Base-by-base conservation (phyloP, 768 basidiomycete genomes). In the Solioccasus polychromus region DNA sequence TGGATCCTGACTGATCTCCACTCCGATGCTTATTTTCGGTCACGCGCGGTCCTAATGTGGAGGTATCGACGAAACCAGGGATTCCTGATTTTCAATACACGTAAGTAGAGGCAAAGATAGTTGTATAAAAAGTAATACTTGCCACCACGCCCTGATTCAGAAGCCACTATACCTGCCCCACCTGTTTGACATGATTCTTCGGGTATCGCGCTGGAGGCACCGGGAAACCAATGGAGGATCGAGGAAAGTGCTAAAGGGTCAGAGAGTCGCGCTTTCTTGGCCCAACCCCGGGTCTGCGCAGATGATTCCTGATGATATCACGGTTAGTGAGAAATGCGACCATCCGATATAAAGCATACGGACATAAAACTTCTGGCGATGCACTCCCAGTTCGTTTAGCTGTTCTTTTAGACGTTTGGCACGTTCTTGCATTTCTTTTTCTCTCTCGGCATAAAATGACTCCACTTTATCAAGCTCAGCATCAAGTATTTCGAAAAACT, bases 391-490 rank as follows among this genome's bases (percentile, higher is more conserved):
- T 56, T 91, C 88, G 5, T 76, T 65, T 17, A 94, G 73, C 57
- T 95, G 92, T 28, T 74, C 71, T 45, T 78, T 75, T 8, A 97
- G 67, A 23, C 64, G 44, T 23, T 68, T 56, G 14, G 72, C 71
- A 17, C 73, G 74, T 3, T 59, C 59, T 3, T 65, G 67, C 78
- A 78, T 83, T 66, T 77, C 81, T 41, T 72, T 72, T 67, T 83
- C 92, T 20, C 82, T 75, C 19, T 79, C 80, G 3, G 75, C 57
- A 61, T 89, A 98, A 65, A 98, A 97, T 0, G 69, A 66, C 49
- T 92, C 89, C 4, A 96, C 81, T 61, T 94, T 95, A 12, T 87
- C 82, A 3, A 96, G 71, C 62, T 98, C 84, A 0, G 59, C 58
- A 55, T 93, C 85, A 6, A 96, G 73, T 20, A 80, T 71, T 2